Evolutionary conservation across 2,329 filamentous ascomycete species (phyloP).

Genomic region (Stagonosporopsis chrysanthemi): DNA sequence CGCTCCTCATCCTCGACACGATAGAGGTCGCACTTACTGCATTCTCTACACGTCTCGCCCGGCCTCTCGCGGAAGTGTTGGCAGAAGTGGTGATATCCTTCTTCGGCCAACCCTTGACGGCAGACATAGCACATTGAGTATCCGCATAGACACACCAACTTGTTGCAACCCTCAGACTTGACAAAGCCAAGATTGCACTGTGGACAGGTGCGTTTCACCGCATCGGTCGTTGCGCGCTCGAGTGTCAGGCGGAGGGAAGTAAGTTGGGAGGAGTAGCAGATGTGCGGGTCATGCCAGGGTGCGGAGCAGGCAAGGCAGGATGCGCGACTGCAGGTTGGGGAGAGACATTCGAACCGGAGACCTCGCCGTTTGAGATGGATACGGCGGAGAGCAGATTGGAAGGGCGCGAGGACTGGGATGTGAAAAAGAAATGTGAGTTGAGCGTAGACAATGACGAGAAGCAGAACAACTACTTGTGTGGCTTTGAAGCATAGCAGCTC

Average conservation of each 20-base stretch:
- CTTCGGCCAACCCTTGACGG: conserved; percentile 65
- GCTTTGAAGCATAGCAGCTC: conserved; percentile 41
- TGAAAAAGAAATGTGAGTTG: conserved; percentile 31
- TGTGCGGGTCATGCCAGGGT: conserved; percentile 85
- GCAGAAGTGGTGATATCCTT: conserved; percentile 94
- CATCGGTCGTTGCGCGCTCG: conserved; percentile 91
- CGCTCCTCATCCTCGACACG: conserved; percentile 57
- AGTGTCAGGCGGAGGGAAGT: conserved; percentile 83
- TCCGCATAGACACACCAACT: conserved; percentile 92
- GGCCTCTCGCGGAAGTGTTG: conserved; percentile 89
- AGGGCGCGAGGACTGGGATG: conserved; percentile 48
- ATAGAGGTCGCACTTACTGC: conserved; percentile 66
- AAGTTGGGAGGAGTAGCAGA: conserved; percentile 81
- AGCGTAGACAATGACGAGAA: conserved; percentile 55
- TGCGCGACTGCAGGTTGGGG: conserved; percentile 69
- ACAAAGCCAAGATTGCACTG: conserved; percentile 91
- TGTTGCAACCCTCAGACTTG: conserved; percentile 94
- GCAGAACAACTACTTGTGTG: conserved; percentile 63
- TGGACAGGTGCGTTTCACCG: conserved; percentile 93
- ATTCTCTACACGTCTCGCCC: conserved; percentile 77
- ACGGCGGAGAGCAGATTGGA: conserved; percentile 69
- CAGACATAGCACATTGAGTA: conserved; percentile 99
- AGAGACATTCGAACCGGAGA: conserved; percentile 78
- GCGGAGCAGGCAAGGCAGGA: conserved; percentile 87
- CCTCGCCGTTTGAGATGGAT: conserved; percentile 75